These are phyloP conservation scores for Tulasnella calospora DNA, from an alignment of 768 basidiomycete species.

Conservation along the genomic window DNA sequence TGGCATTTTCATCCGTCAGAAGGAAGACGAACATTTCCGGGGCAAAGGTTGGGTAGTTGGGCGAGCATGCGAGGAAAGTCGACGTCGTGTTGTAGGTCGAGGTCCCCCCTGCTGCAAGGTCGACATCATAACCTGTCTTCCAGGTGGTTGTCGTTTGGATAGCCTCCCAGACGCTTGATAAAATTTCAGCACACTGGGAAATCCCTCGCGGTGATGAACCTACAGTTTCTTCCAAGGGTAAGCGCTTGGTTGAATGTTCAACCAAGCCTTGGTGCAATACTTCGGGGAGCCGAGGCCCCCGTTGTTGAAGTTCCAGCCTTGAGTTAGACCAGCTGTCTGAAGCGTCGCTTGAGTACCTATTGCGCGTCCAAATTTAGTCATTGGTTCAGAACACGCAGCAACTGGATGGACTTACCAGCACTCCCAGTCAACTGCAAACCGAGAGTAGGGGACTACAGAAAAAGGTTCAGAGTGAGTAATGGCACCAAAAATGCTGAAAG, in stretches of 20 bases:
- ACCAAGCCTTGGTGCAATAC: background rate
- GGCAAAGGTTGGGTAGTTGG: background rate
- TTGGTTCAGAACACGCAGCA: no score
- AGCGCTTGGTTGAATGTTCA: background rate
- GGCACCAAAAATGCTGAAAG: background rate
- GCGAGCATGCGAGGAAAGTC: constrained; percentile 7
- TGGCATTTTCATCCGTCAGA: background rate
- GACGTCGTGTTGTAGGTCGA: background rate
- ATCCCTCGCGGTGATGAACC: background rate
- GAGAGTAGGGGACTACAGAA: background rate
- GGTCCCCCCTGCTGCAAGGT: background rate
- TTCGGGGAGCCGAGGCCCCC: background rate
- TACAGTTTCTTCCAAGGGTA: constrained; percentile 7
- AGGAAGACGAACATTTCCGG: background rate
- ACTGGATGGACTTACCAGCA: background rate
- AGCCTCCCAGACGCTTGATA: background rate
- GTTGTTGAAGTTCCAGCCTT: constrained; percentile 7
- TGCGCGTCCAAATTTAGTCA: background rate
- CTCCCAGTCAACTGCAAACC: background rate
- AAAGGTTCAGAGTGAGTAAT: background rate
- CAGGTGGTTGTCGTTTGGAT: constrained; percentile 3
- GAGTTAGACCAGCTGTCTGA: background rate
- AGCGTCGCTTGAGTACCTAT: background rate
- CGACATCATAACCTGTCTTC: background rate
- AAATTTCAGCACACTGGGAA: background rate